Evolutionary conservation across 1,139 yeast genomes (phyloP), one percentile per base, ranked within the genome.

Genomic region (Entelexis paramagnoliae): DNA sequence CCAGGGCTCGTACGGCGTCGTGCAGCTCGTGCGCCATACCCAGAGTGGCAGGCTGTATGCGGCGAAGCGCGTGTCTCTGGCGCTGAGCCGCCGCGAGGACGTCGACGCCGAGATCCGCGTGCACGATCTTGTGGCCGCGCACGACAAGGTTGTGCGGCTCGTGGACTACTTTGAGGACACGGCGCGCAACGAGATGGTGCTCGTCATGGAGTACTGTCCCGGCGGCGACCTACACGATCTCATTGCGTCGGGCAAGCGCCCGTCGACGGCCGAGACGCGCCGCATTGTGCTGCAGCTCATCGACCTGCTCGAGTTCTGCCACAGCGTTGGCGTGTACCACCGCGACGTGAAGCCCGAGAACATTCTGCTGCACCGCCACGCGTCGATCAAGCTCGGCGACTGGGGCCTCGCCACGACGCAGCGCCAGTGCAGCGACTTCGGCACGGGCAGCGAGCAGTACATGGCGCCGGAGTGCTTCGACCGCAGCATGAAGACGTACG

Each of bases 171-270:
- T 88, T 64, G 93, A 82, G 61, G 94, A 83, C 62, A 32, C 43
- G n/a, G 41, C 11, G 39, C 41, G 39, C 43, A 78, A 88, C 22
- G 63, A 63, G 40, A 55, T 57, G 45, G 61, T 63, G 46, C 77
- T 91, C 62, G 76, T 89, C 38, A 72, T 89, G 66, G 97, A 91
- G 62, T 89, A 87, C 65, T 88, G 95, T 62, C 73, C 91, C 4
- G 77, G 89, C 57, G 98, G 98, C 57, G 98, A 91, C 66, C 72
- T 91, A 52, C 91, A 91, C 65, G 98, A 91, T 64, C 94, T 95
- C 9, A 76, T 55, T 84, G 83, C 64, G 38, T 49, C 51, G 40
- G 58, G 50, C 78, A 33, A 40, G 38, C 38, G 42, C 24, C 53
- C 51, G 24, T 33, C 49, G 22, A 36, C 47, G 14, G 43, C 40